Conservation (phyloP, 208 protist genomes). For the Acanthamoeba triangularis region DNA sequence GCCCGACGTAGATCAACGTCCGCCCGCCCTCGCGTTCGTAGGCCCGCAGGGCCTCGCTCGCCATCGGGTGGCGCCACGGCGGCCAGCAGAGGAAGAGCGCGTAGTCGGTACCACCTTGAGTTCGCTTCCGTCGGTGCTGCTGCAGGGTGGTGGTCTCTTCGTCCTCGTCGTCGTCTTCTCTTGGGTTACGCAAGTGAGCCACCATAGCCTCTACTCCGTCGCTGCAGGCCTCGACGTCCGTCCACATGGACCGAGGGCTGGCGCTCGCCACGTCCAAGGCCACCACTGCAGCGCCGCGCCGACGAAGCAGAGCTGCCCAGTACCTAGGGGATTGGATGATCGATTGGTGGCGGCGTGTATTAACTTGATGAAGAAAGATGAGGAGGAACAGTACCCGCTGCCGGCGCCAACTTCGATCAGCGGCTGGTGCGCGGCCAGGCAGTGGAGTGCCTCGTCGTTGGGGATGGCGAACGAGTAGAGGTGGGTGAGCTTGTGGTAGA, state of each 20-base stretch:
- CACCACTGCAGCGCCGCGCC: not conserved
- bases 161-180: not conserved
- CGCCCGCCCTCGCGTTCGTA: not conserved
- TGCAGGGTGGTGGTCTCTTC: not conserved
- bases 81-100: slow-evolving; percentile 48
- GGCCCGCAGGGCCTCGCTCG: not conserved
- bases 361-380: not conserved
- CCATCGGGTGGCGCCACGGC: slow-evolving; percentile 26
- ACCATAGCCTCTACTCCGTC: not conserved
- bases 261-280: not conserved
- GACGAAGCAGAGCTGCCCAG: slow-evolving; percentile 31
- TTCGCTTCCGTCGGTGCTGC: too few species aligned
- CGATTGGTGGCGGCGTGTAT: too few species aligned
- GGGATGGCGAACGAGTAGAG: slow-evolving; percentile 22
- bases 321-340: not conserved
- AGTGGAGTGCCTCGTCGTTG: not conserved
- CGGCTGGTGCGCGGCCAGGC: slow-evolving; percentile 10
- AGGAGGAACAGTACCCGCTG: not conserved
- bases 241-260: not conserved
- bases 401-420: slow-evolving; percentile 17
- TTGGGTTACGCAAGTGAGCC: not conserved
- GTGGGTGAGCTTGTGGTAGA: slow-evolving; percentile 12
- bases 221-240: not conserved
- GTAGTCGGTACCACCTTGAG: not conserved
- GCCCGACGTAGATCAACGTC: slow-evolving; percentile 1